Conservation (phyloP, 1,139 yeast species). For the Scheffersomyces lignicola region DNA sequence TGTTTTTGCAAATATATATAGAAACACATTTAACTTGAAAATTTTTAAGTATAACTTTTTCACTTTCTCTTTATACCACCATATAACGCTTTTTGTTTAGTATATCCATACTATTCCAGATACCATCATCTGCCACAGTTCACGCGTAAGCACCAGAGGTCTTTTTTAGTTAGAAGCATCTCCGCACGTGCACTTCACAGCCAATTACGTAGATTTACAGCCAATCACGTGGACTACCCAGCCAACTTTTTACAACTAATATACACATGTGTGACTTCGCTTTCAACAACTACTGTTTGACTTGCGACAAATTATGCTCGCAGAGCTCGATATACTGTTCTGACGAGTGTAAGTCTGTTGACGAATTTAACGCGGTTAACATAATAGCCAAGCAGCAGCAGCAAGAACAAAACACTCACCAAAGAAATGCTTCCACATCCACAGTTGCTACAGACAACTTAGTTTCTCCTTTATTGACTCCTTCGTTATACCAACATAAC, state of each 20-base stretch:
- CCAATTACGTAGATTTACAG: too few relatives aligned
- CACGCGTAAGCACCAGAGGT: background rate
- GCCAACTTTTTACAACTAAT: constrained; percentile 3
- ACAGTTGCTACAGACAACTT: constrained; percentile 14
- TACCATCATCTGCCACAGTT: background rate
- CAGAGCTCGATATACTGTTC: constrained; percentile 60
- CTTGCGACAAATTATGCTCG: constrained; percentile 61
- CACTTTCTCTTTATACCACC: background rate
- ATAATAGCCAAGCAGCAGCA: constrained; percentile 8
- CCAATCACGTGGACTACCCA: constrained; percentile 1
- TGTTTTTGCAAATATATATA: background rate
- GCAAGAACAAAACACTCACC: constrained; percentile 5
- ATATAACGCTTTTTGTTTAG: background rate
- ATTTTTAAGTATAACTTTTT: background rate
- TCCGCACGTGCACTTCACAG: background rate
- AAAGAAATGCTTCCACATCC: constrained; percentile 1
- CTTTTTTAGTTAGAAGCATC: constrained; percentile 2
- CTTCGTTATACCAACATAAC: constrained; percentile 29
- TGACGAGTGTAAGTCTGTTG: constrained; percentile 51
- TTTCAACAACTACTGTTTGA: constrained; percentile 66
- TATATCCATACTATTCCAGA: background rate
- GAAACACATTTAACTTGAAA: background rate
- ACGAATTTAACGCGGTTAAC: constrained; percentile 22
- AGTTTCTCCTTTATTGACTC: constrained; percentile 40
- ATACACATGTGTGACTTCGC: constrained; percentile 41